These are phyloP conservation scores for Ottelia alismoides DNA, from an alignment of 106 monocot species.

Conservation along the genomic window DNA sequence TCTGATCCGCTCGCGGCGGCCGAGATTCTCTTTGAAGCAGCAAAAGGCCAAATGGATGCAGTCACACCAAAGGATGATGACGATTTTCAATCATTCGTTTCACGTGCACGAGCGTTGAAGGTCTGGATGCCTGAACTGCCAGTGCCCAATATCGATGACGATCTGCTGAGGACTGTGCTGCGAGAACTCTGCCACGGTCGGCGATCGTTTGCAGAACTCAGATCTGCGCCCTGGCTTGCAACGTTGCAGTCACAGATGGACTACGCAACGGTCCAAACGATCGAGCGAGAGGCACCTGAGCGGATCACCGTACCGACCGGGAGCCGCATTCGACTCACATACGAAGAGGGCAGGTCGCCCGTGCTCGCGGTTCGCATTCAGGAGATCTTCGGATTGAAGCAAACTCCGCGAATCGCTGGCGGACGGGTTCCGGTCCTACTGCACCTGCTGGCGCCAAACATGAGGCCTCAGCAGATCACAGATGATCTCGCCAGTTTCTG, in stretches of 20 bases:
- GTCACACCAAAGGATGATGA: too few relatives aligned
- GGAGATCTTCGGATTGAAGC: background rate
- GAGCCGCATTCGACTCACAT: background rate
- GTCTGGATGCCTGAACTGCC: background rate
- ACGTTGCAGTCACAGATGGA: background rate
- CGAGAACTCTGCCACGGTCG: background rate
- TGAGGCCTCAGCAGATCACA: background rate
- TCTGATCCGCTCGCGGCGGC: too few relatives aligned
- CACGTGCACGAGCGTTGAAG: too few relatives aligned
- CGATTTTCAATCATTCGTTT: too few relatives aligned
- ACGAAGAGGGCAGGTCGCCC: background rate
- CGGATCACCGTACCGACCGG: background rate
- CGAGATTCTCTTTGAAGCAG: too few relatives aligned
- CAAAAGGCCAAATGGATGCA: too few relatives aligned
- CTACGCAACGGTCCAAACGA: background rate
- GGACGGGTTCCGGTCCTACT: background rate
- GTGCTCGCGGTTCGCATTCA: background rate
- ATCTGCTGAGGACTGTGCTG: background rate
- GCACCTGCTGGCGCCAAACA: background rate
- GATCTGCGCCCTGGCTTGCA: background rate
- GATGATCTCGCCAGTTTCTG: background rate
- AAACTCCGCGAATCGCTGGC: background rate
- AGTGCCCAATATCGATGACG: background rate
- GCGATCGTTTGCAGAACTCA: background rate
- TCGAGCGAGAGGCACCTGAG: background rate